Evolutionary conservation across 805 yeast species (phyloP), one percentile per base, ranked within the genome.

Genomic region (Ogataea nakhonphanomensis): DNA sequence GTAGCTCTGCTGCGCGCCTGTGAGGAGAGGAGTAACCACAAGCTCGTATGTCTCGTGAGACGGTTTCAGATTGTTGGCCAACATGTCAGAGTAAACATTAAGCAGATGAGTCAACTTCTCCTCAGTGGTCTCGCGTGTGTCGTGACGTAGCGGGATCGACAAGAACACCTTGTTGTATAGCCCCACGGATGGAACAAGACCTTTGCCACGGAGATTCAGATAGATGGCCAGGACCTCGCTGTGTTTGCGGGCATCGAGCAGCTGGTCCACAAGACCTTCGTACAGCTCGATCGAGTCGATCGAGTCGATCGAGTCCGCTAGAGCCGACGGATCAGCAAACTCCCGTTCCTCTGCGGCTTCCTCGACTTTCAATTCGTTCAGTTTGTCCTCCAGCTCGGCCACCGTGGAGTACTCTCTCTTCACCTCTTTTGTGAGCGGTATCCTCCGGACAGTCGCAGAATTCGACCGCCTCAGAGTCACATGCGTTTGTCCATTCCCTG

Each of bases 31-130:
- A 15, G 63, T 60, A 33, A 84, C 64, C 5, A 75, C 71, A 3
- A 74, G 57, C 50, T 74, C 66, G 58, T 76, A 83, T 7, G 85
- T 81, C 13, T 64, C 65, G 30, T 57, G 52, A 20, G 72, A 67
- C 12, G 93, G 93, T 54, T 76, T 79, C 28, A 76, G 44, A 45
- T 66, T 69, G 48, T 70, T 67, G 17, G 73, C 54, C 27, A 84
- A 66, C 55, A 82, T 63, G 51, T 81, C 89, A 36, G 84, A 84
- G 55, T 84, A 84, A 25, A 81, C 78, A 14, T 78, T 80, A 47
- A 84, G 62, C 43, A 84, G 57, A 39, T 73, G 76, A 2, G 85
- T 81, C 56, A 84, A 66, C 54, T 73, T 75, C 33, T 71, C 73
- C 55, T 84, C 88, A 6, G 76, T 60, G 20, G 79, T 67, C 46